These are phyloP conservation scores for Penicillium thymicola DNA, from an alignment of 2,329 filamentous ascomycete genomes.

Conservation along the genomic window DNA sequence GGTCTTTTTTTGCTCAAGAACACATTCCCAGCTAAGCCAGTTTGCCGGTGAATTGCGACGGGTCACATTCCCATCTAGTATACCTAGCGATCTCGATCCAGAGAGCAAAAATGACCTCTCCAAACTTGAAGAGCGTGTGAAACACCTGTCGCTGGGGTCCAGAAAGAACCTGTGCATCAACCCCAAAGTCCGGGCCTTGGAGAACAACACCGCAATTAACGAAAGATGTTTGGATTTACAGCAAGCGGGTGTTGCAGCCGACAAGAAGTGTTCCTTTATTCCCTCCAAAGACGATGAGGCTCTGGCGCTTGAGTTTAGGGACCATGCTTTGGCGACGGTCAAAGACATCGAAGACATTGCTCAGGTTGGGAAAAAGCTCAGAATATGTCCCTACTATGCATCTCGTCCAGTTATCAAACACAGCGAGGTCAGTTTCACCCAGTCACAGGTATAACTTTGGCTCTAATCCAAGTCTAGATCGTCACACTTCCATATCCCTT, in stretches of 20 bases:
- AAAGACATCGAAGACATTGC: constrained; percentile 92
- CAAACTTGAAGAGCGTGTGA: constrained; percentile 60
- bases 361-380: constrained; percentile 70
- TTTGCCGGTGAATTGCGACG: constrained; percentile 79
- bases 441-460: background rate
- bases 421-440: constrained; percentile 57
- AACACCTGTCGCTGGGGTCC: constrained; percentile 79
- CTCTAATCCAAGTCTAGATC: constrained; percentile 51
- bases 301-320: constrained; percentile 75
- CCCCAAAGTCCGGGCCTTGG: constrained; percentile 68
- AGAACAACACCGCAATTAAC: constrained; percentile 76
- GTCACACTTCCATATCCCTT: constrained; percentile 90
- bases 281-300: constrained; percentile 72
- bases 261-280: constrained; percentile 71
- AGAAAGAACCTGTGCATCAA: constrained; percentile 91
- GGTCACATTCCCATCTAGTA: constrained; percentile 70
- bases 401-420: constrained; percentile 77
- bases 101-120: constrained; percentile 21
- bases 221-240: constrained; percentile 90
- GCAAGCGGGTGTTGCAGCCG: constrained; percentile 60
- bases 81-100: constrained; percentile 48
- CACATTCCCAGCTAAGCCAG: constrained; percentile 86
- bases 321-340: constrained; percentile 76
- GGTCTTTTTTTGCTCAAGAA: constrained; percentile 89
- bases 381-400: constrained; percentile 95